Evolutionary conservation across 1,284 basidiomycete genomes (phyloP), one percentile per base, ranked within the genome.

Genomic region (Malassezia sp.): DNA sequence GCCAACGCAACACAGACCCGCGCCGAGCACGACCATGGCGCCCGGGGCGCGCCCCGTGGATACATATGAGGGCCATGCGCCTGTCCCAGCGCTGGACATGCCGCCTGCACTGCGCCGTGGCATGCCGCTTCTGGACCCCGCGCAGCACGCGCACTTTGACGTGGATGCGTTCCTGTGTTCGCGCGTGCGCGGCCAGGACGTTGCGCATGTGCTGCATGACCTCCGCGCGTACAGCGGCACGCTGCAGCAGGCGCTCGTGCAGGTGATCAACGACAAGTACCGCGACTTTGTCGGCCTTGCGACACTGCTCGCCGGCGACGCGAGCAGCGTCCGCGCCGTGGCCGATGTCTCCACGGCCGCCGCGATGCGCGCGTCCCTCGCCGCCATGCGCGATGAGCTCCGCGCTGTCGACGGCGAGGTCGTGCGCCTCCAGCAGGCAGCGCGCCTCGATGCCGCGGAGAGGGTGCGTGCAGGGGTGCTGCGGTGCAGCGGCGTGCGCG

Each of bases 211-310:
- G 28, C 81, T 88, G 42, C 73, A 78, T 14, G 89, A 97, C 67
- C 76, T 97, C 12, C 78, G 87, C 23, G 81, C 83, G 47, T 95
- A 95, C 71, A 76, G 87, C 48, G 78, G 79, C 0, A 75, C 77
- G 12, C 73, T 97, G 57, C 87, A 90, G 64, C 84, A 89, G 67
- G 88, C 93, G 68, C 78, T 97, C 23, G 86, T 95, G 23, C 81
- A 81, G 63, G 80, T 96, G 65, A 95, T 97, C 71, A 95, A 97
- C 70, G 83, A 89, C 63, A 90, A 96, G 72, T 96, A 96, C 71
- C 88, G 89, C 70, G 89, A 89, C 34, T 96, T 96, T 71, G 93
- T 97, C 57, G 87, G 84, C 57, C 76, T 97, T 20, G 90, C 89
- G 23, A 55, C 89, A 84, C 2, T 85, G 89, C 11, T 50, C 11